Conservation (phyloP, 345 rosid species). For the Melastoma malabathricum region DNA sequence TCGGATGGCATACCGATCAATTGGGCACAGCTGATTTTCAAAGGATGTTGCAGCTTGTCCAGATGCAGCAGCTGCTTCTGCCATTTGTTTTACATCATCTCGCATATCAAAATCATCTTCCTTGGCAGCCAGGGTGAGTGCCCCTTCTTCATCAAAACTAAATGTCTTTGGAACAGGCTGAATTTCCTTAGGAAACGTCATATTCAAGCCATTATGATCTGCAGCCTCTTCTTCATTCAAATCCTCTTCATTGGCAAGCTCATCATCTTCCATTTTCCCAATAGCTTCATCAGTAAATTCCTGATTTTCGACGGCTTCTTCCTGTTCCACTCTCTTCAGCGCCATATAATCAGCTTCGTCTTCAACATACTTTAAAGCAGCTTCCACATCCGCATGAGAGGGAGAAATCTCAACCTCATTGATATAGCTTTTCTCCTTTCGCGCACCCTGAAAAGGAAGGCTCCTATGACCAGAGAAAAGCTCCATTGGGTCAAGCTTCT, state of each 20-base stretch:
- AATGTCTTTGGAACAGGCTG: conserved; percentile 6
- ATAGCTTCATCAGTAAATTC: conserved; percentile 94
- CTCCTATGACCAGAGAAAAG: conserved; percentile 76
- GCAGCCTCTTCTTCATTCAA: conserved; percentile 58
- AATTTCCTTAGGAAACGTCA: conserved; percentile 28
- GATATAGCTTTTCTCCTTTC: conserved; percentile 32
- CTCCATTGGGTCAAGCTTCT: conserved; percentile 98
- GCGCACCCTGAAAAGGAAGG: conserved; percentile 37
- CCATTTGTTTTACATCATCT: conserved; percentile 92
- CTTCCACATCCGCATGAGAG: conserved; percentile 93
- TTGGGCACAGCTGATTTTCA: conserved; percentile 84
- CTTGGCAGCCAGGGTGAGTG: conserved; percentile 41
- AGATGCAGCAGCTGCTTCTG: conserved; percentile 83
- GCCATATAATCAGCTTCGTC: conserved; percentile 99
- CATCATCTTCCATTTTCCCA: conserved; percentile 89
- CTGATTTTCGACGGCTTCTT: conserved; percentile 98
- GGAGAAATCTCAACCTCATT: conserved; percentile 41
- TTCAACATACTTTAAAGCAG: conserved; percentile 91
- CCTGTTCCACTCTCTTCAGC: conserved; percentile 89
- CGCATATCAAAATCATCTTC: conserved; percentile 84
- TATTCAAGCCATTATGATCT: conserved; percentile 33
- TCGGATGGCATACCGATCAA: conserved; percentile 84
- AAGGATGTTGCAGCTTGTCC: conserved; percentile 83
- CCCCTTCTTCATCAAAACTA: conserved; percentile 39
- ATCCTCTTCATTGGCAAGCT: conserved; percentile 71